A percentile compares a stretch with the other conserved stretches of the same genome.
These are phyloP conservation scores for Hypoxylon sp. DNA, from an alignment of 2,329 filamentous ascomycete genomes.

Conservation along the genomic window DNA sequence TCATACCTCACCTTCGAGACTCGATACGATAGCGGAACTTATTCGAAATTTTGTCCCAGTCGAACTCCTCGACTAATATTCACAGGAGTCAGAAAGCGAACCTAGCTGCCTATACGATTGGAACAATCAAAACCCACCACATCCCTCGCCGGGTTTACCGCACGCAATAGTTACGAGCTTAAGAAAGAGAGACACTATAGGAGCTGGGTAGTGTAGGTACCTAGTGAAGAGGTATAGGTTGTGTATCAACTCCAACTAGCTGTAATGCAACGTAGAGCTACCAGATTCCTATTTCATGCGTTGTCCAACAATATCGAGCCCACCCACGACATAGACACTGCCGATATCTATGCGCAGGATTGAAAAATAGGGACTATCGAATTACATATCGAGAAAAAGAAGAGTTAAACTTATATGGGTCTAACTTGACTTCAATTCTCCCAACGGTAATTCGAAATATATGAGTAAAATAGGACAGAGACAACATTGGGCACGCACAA, in stretches of 20 bases:
- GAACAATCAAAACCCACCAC: background rate
- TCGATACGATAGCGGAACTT: conserved; percentile 14
- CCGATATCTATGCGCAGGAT: background rate
- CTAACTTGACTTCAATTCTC: background rate
- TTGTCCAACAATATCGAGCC: conserved; percentile 7
- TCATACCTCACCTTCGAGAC: conserved; percentile 12
- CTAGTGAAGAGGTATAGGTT: background rate
- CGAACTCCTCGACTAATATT: background rate
- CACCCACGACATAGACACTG: conserved; percentile 3
- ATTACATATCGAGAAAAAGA: background rate
- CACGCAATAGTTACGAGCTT: background rate
- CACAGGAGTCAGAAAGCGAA: background rate
- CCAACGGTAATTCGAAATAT: background rate
- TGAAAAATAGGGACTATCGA: background rate
- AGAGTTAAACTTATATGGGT: background rate
- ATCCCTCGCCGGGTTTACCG: background rate
- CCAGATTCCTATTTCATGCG: conserved; percentile 8
- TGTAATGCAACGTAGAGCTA: conserved; percentile 1
- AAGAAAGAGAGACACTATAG: background rate
- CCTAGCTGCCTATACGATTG: background rate
- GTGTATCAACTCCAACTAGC: background rate
- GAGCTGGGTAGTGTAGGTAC: background rate
- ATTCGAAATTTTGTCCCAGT: conserved; percentile 9
- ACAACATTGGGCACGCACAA: background rate
- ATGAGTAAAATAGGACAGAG: background rate